Base-by-base conservation (phyloP, 139 green algal genomes). In the Zygnema cylindricum region DNA sequence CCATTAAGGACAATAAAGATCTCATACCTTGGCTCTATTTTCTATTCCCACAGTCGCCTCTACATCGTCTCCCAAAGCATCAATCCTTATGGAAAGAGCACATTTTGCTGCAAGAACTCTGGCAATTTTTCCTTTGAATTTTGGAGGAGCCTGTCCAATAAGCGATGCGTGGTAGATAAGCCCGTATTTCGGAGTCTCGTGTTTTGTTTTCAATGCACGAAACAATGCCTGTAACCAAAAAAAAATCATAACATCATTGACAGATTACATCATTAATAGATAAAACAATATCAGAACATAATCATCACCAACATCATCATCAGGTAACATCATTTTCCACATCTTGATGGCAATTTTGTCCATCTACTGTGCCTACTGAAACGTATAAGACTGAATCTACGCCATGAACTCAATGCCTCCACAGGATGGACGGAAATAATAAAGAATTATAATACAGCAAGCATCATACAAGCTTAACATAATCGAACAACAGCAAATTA, bases 171-270 rank as follows among this genome's bases (percentile, higher is more conserved):
- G 97, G 94, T 98, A 99, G 90, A 99, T 98, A 39, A 99, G 94
- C 21, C 97, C 97, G 89, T 99, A 99, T 95, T 99, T 99, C 82
- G 97, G 97, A 49, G 97, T 99, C 89, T 99, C 96, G 76, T 98
- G 95, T 95, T 99, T 99, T n/a, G 97, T 99, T 92, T 94, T 93
- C 21, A 94, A 69, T 33, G 92, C 91, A 42, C 91, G 85, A 69
- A 94, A 94, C 1, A 94, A 79, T 25, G 92, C 92, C 87, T 91
- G 87, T 1, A 71, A 25, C 16, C 49, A 63, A 25, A 63, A 16
- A 63, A 63, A 7, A 16, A 16, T 25, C 49, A 63, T 25, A 63
- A 63, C 49, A 63, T n/a, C n/a, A 73, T 73, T 25, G 57, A 30
- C 25, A 73, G 57, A 73, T 73, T 25, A n/a, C 30, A 73, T n/a